Evolutionary conservation across 106 monocot genomes (phyloP).

Genomic region (Platanthera zijinensis): DNA sequence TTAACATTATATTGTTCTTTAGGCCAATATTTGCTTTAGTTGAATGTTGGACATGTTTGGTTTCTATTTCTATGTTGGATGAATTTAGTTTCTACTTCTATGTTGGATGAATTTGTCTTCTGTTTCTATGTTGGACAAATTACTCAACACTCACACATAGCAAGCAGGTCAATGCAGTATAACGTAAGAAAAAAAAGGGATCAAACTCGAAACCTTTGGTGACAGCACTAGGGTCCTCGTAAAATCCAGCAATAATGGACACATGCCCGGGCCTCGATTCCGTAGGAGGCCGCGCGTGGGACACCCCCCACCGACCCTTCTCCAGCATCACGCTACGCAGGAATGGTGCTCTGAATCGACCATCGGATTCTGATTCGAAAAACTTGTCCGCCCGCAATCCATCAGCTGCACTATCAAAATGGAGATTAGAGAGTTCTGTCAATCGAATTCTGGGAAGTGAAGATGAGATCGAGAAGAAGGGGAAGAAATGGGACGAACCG

Average conservation of each 20-base stretch:
- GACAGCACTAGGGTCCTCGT: slow-evolving; percentile 90
- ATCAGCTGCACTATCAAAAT: slow-evolving; percentile 44
- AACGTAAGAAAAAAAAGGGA: background rate
- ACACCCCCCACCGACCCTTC: slow-evolving; percentile 85
- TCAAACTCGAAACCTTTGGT: slow-evolving; percentile 51
- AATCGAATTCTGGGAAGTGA: background rate
- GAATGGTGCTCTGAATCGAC: slow-evolving; percentile 68
- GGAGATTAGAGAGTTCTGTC: background rate
- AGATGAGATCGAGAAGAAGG: background rate
- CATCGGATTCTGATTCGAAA: slow-evolving; percentile 59
- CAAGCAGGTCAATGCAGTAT: background rate
- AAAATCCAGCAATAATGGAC: slow-evolving; percentile 82
- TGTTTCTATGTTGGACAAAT: background rate
- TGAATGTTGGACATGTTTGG: too few relatives aligned
- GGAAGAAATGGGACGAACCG: slow-evolving; percentile 15
- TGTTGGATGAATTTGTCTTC: too few relatives aligned
- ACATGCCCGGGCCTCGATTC: slow-evolving; percentile 92
- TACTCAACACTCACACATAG: background rate
- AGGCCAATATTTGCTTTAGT: too few relatives aligned
- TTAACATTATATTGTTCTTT: too few relatives aligned
- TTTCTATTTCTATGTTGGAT: too few relatives aligned
- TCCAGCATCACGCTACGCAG: slow-evolving; percentile 56
- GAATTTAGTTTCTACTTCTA: too few relatives aligned
- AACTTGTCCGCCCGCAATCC: slow-evolving; percentile 91
- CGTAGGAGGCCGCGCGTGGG: slow-evolving; percentile 86